phyloP scores from a whole-genome alignment of 495 filamentous ascomycete species.

The Darksidea phi region DNA sequence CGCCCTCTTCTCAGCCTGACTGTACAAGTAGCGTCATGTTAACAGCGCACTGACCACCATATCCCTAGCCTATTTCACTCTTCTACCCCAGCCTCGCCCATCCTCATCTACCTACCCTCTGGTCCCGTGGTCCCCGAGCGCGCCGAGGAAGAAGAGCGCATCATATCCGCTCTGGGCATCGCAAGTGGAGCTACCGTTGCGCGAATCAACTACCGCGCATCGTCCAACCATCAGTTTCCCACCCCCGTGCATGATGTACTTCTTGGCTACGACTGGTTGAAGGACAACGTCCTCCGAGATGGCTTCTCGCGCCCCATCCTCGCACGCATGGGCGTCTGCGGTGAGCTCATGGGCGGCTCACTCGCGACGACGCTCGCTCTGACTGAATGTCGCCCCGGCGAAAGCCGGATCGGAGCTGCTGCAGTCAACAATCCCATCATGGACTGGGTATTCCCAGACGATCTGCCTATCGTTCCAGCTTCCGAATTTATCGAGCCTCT shows the following conservation, averaged over 20 bases:
- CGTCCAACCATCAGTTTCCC: slow-evolving; percentile 38
- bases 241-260: slow-evolving; percentile 47
- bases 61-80: slow-evolving; percentile 31
- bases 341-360: slow-evolving; percentile 56
- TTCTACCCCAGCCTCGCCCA: slow-evolving; percentile 21
- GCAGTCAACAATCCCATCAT: slow-evolving; percentile 46
- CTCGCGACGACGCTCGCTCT: slow-evolving; percentile 59
- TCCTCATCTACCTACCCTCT: slow-evolving; percentile 44
- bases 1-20: neutral
- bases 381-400: slow-evolving; percentile 52
- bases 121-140: slow-evolving; percentile 27
- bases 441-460: slow-evolving; percentile 45
- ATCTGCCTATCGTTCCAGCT: slow-evolving; percentile 11
- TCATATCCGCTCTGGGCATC: slow-evolving; percentile 17
- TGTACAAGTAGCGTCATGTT: neutral
- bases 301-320: neutral
- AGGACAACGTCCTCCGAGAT: slow-evolving; percentile 38
- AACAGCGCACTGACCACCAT: neutral
- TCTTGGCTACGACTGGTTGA: slow-evolving; percentile 47
- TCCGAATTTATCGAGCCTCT: slow-evolving; percentile 14
- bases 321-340: slow-evolving; percentile 49
- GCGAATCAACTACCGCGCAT: slow-evolving; percentile 43
- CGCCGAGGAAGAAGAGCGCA: slow-evolving; percentile 18
- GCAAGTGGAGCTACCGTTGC: slow-evolving; percentile 40
- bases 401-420: slow-evolving; percentile 42